These are phyloP conservation scores for Fistulinella cinereoalba DNA, from an alignment of 1,284 basidiomycete genomes.

Conservation along the genomic window DNA sequence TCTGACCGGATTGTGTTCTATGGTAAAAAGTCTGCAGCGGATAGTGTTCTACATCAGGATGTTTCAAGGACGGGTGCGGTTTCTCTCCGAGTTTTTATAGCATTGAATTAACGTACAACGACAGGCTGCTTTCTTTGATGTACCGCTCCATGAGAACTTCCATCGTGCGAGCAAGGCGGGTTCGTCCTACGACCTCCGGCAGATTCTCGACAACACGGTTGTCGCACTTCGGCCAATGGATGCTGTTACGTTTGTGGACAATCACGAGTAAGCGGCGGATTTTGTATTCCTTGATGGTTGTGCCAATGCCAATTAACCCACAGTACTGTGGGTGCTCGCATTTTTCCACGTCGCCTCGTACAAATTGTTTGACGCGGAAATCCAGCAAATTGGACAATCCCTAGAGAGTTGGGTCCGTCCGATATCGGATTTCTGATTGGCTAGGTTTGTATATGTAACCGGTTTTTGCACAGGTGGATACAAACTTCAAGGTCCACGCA, in stretches of 20 bases:
- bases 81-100: background rate
- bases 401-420: constrained; percentile 73
- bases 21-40: constrained; percentile 42
- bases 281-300: background rate
- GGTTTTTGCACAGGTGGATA: constrained; percentile 50
- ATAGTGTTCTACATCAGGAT: constrained; percentile 57
- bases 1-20: background rate
- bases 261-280: constrained; percentile 63
- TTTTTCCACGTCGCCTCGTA: background rate
- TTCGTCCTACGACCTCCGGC: constrained; percentile 63
- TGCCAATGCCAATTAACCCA: background rate
- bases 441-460: too few species aligned
- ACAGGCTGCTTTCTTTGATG: constrained; percentile 77
- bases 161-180: constrained; percentile 59
- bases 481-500: constrained; percentile 71
- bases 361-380: constrained; percentile 3
- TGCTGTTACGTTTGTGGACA: constrained; percentile 81
- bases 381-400: constrained; percentile 67
- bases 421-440: too few species aligned
- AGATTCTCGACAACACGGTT: constrained; percentile 57
- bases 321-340: constrained; percentile 51
- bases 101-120: background rate
- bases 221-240: constrained; percentile 59
- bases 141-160: constrained; percentile 73
- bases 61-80: constrained; percentile 59